phyloP scores from a whole-genome alignment of 345 rosid genomes.

The Trapa bicornis region DNA sequence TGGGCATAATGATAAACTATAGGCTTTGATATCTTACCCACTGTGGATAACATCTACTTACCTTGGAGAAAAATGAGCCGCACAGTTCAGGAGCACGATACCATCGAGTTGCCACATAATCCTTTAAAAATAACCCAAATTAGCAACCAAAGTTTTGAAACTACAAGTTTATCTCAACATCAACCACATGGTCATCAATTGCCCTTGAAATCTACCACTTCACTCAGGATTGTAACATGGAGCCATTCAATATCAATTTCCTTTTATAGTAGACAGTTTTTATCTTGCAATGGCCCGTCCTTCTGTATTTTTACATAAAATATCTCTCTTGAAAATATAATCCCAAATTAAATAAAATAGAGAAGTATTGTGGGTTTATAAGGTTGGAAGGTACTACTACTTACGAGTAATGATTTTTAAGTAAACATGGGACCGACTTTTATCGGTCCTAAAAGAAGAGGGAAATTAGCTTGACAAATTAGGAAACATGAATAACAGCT shows the following conservation, averaged over 20 bases:
- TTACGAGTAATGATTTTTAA: no score
- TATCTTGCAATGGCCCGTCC: not conserved
- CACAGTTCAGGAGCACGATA: constrained; percentile 99
- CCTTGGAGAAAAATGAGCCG: constrained; percentile 89
- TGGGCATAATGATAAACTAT: not conserved
- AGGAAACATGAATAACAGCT: not conserved
- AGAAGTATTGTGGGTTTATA: no score
- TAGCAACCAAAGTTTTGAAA: constrained; percentile 12
- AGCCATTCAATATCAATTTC: not conserved
- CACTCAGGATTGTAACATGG: not conserved
- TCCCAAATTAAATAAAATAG: no score
- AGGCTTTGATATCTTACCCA: not conserved
- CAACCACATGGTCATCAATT: not conserved
- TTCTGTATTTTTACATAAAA: not conserved
- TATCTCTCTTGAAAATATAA: not conserved
- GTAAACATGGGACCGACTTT: no score
- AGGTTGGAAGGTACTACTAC: no score
- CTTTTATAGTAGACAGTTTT: not conserved
- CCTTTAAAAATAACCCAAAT: constrained; percentile 44
- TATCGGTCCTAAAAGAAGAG: not conserved
- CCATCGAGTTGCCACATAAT: constrained; percentile 99
- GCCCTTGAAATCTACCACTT: not conserved
- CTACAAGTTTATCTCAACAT: not conserved
- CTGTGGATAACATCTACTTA: constrained; percentile 15
- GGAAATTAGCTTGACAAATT: not conserved